Evolutionary conservation across 2,329 filamentous ascomycete species (phyloP).

Genomic region (Penicillium sp.): DNA sequence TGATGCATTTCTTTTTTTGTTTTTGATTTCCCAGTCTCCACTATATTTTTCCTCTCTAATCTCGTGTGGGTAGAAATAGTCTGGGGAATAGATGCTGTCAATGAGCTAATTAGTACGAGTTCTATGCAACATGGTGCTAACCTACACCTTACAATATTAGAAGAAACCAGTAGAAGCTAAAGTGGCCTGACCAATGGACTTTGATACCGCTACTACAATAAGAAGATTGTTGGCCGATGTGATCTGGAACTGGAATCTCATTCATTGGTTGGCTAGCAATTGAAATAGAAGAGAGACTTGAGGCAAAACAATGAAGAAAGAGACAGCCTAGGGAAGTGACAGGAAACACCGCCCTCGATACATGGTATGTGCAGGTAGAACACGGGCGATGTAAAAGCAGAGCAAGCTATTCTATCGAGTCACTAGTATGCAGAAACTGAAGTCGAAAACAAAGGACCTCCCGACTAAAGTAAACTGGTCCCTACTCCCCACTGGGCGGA

Average conservation of each 20-base stretch:
- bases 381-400: neutral
- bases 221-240: too few relatives aligned
- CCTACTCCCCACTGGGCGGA: neutral
- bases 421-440: neutral
- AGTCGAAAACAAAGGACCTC: neutral
- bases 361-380: neutral
- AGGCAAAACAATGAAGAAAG: neutral
- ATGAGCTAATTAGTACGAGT: neutral
- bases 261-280: too few relatives aligned
- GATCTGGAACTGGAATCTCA: too few relatives aligned
- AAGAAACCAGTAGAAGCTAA: neutral
- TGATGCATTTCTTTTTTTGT: conserved; percentile 26
- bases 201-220: too few relatives aligned
- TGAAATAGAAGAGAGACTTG: neutral
- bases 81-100: neutral
- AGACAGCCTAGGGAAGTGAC: neutral
- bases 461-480: neutral
- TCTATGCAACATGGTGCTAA: too few relatives aligned
- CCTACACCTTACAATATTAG: neutral
- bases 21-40: neutral
- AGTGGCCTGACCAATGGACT: neutral
- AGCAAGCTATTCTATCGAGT: neutral
- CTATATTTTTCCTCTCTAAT: neutral
- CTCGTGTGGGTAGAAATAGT: neutral
- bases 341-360: neutral